Percentiles rank a stretch among this genome's conserved stretches.
These are phyloP conservation scores for Fusarium hainanense DNA, from an alignment of 2,329 filamentous ascomycete genomes.

Conservation along the genomic window DNA sequence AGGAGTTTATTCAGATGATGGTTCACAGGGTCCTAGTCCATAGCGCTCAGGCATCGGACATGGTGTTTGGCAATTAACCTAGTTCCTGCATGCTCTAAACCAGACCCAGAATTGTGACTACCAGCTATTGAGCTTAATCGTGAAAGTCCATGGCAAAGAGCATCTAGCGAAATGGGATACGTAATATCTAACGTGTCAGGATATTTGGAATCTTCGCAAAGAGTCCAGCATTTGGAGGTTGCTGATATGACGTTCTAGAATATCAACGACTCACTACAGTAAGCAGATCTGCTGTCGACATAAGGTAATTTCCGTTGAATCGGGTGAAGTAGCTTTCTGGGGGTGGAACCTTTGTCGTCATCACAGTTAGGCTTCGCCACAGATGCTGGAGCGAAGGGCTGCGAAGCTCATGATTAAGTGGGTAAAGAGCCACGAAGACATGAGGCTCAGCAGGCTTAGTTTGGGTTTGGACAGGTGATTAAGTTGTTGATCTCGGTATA, in stretches of 20 bases:
- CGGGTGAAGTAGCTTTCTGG: not conserved
- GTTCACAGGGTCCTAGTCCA: not conserved
- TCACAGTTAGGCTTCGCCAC: constrained; percentile 13
- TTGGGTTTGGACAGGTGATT: constrained; percentile 12
- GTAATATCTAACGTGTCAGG: not conserved
- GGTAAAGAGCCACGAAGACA: constrained; percentile 15
- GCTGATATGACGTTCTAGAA: constrained; percentile 17
- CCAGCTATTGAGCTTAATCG: constrained; percentile 1
- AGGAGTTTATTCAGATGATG: not conserved
- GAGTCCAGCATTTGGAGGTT: not conserved
- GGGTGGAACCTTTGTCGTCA: constrained; percentile 23
- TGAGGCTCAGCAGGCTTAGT: constrained; percentile 31
- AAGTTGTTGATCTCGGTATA: not conserved
- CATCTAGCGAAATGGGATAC: not conserved
- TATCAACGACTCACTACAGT: not conserved
- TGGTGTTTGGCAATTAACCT: not conserved
- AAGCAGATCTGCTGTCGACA: not conserved
- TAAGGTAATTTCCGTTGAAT: not conserved
- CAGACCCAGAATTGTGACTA: not conserved
- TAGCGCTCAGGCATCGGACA: not conserved
- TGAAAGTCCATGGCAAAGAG: not conserved
- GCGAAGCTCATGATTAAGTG: constrained; percentile 13
- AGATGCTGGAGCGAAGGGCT: constrained; percentile 7
- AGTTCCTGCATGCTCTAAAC: not conserved
- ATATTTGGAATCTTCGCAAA: constrained; percentile 4